Evolutionary conservation across 2,329 filamentous ascomycete genomes (phyloP).

Genomic region (Zasmidium cellare): DNA sequence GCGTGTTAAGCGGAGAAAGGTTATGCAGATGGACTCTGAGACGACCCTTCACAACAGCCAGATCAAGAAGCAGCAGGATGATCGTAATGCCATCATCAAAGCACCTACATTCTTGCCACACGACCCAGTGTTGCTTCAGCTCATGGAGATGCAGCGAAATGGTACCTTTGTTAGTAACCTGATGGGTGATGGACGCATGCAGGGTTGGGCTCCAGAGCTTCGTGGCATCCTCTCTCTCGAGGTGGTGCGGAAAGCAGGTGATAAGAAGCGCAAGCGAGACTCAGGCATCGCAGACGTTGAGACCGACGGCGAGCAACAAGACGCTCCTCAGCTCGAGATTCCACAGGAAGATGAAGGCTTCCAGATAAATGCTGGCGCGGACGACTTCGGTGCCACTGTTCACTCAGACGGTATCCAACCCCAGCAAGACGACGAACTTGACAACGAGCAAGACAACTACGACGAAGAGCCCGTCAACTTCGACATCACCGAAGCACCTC

Average conservation of each 20-base stretch:
- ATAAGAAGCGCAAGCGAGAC: conserved; percentile 92
- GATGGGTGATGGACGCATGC: conserved; percentile 71
- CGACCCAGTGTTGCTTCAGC: conserved; percentile 79
- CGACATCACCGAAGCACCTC: conserved; percentile 74
- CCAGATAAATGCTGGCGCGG: conserved; percentile 23
- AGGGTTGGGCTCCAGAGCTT: conserved; percentile 87
- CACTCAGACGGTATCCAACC: conserved; percentile 16
- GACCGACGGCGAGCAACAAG: conserved; percentile 43
- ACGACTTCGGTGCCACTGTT: conserved; percentile 32
- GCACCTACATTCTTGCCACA: conserved; percentile 79
- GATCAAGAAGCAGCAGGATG: conserved; percentile 83
- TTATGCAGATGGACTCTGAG: conserved; percentile 77
- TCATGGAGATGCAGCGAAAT: conserved; percentile 89
- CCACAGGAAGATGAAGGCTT: conserved; percentile 34
- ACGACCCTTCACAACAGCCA: conserved; percentile 74
- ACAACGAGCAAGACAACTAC: conserved; percentile 27
- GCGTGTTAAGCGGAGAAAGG: conserved; percentile 75
- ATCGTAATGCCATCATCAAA: conserved; percentile 83
- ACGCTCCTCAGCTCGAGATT: conserved; percentile 31
- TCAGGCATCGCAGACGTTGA: conserved; percentile 77
- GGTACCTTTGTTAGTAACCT: conserved; percentile 88
- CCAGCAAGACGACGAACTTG: conserved; percentile 17
- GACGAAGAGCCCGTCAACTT: conserved; percentile 46
- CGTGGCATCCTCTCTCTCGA: conserved; percentile 89
- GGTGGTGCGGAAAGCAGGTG: conserved; percentile 70